phyloP scores from a whole-genome alignment of 2,329 filamentous ascomycete species.

The Pseudogymnoascus sp. region DNA sequence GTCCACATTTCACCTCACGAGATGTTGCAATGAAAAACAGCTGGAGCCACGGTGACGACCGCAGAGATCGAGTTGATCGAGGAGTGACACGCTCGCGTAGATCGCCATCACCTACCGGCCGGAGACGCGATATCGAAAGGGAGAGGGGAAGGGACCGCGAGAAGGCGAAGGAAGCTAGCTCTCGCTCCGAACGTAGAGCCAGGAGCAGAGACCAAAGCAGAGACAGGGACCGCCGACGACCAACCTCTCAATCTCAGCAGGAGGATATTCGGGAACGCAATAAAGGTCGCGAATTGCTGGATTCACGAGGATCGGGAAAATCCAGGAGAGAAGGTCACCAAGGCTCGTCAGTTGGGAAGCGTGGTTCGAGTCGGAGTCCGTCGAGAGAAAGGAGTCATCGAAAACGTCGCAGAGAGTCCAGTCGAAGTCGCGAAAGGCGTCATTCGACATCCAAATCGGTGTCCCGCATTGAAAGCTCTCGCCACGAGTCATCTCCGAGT shows the following conservation, averaged over 20 bases:
- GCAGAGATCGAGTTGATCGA: slow-evolving; percentile 35
- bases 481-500: slow-evolving; percentile 23
- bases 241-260: slow-evolving; percentile 23
- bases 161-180: slow-evolving; percentile 22
- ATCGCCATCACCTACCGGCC: slow-evolving; percentile 30
- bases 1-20: slow-evolving; percentile 23
- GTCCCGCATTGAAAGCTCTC: slow-evolving; percentile 23
- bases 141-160: slow-evolving; percentile 27
- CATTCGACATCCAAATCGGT: slow-evolving; percentile 19
- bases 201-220: slow-evolving; percentile 25
- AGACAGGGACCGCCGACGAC: slow-evolving; percentile 23
- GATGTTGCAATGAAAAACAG: slow-evolving; percentile 37
- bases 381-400: slow-evolving; percentile 27
- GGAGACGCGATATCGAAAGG: slow-evolving; percentile 29
- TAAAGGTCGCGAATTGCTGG: slow-evolving; percentile 29
- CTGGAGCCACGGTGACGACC: slow-evolving; percentile 34
- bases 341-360: slow-evolving; percentile 28
- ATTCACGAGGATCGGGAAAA: slow-evolving; percentile 29
- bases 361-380: slow-evolving; percentile 28
- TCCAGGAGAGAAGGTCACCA: slow-evolving; percentile 24
- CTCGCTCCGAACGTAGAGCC: slow-evolving; percentile 20
- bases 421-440: slow-evolving; percentile 25
- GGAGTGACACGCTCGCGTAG: slow-evolving; percentile 29
- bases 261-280: slow-evolving; percentile 29
- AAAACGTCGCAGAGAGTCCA: slow-evolving; percentile 26